Conservation (phyloP, 495 filamentous ascomycete genomes). For the Annulohypoxylon maeteangense region DNA sequence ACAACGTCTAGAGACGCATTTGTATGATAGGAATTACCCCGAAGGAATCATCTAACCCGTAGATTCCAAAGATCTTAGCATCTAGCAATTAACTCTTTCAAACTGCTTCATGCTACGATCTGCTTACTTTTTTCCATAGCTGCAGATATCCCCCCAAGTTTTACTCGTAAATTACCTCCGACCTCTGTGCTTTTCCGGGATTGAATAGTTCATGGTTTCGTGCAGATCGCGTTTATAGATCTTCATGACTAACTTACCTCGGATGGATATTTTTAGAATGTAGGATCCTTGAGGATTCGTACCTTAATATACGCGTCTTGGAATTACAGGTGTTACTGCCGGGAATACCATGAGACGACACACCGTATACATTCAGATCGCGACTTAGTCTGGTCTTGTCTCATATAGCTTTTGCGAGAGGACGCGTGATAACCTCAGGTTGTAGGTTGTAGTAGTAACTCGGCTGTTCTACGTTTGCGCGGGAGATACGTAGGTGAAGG, state of each 20-base stretch:
- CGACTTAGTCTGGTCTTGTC: conserved; percentile 6
- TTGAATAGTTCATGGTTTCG: not conserved
- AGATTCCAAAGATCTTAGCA: conserved; percentile 37
- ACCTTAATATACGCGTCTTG: conserved; percentile 9
- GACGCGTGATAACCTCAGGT: not conserved
- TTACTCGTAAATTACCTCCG: not conserved
- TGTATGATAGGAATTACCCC: conserved; percentile 40
- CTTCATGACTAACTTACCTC: not conserved
- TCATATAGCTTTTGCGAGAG: not conserved
- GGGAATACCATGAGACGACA: not conserved
- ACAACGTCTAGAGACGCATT: conserved; percentile 28
- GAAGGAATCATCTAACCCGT: conserved; percentile 24
- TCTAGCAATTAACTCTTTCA: conserved; percentile 40
- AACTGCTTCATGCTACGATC: conserved; percentile 19
- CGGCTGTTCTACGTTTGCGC: not conserved
- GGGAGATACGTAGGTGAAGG: not conserved
- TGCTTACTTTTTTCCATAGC: not conserved
- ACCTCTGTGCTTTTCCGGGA: not conserved
- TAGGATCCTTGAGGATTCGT: not conserved
- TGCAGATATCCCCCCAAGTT: not conserved
- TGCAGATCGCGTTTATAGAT: not conserved
- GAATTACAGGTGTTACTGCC: conserved; percentile 15
- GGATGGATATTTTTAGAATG: not conserved
- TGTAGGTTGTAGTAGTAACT: not conserved
- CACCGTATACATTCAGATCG: conserved; percentile 10